Evolutionary conservation across 1,284 basidiomycete species (phyloP), one percentile per base, ranked within the genome.

Genomic region (Trichosporon sp.): DNA sequence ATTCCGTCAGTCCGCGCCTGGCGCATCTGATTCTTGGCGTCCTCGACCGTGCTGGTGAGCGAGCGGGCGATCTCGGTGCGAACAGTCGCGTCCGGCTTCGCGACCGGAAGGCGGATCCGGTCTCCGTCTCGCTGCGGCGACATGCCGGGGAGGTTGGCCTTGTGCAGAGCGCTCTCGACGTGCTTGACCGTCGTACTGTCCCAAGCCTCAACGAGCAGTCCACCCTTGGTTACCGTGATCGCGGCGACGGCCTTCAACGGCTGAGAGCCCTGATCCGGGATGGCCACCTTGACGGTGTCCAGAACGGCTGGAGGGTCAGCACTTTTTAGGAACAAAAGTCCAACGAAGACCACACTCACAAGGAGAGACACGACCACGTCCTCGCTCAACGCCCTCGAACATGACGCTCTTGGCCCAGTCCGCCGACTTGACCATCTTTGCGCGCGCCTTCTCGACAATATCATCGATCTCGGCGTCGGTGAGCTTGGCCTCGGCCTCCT

Each of bases 91-190:
- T 76, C 78, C 1, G 78, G 78, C 52, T 75, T 75, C 32, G 68
- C 62, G 8, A 81, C 70, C 2, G 79, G 79, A 14, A 80, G 76
- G 25, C 74, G 56, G 33, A 69, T 76, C 3, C 70, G 69, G 16
- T 65, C 70, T 1, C 69, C 72, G 32, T 73, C 71, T 23, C 74
- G 70, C 64, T 74, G 73, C 4, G 78, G 78, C 23, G 71, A 73
- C 56, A 81, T 70, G 13, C 79, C 79, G 1, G 79, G 79, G 4
- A 81, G 68, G 65, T 81, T 81, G 52, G 79, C 76, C 52, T 71
- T 69, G 63, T 78, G 73, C 13, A 81, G 71, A 2, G 78, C 78
- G 13, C 72, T 73, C 62, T 79, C 76, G 29, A 81, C 77, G 44
- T 70, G 62, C 67, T 81, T 81, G 44, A 72, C 70, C 9, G 67